Percentiles rank a stretch among this genome's conserved stretches.
Evolutionary conservation across 805 yeast genomes (phyloP).

Genomic region (Suhomyces faveliae): DNA sequence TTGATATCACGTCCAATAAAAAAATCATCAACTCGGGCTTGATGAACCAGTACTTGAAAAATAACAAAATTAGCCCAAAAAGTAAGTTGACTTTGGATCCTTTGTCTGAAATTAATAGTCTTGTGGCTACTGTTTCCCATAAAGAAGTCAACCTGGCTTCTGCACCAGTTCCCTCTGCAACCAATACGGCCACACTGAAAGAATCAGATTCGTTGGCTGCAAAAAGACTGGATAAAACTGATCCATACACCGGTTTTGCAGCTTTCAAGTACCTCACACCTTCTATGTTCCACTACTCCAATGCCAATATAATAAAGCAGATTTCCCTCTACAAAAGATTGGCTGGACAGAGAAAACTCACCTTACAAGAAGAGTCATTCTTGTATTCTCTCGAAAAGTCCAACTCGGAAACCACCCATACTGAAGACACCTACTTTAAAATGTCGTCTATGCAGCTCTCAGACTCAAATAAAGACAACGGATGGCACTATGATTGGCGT

Average conservation of each 20-base stretch:
- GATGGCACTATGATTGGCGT: slow-evolving; percentile 60
- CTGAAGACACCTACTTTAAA: slow-evolving; percentile 19
- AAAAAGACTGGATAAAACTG: background rate
- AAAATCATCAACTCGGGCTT: slow-evolving; percentile 35
- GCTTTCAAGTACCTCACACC: background rate
- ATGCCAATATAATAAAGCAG: background rate
- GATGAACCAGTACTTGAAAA: slow-evolving; percentile 27
- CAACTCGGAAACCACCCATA: slow-evolving; percentile 20
- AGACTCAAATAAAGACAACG: slow-evolving; percentile 27
- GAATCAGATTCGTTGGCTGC: too few relatives aligned
- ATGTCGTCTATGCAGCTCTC: slow-evolving; percentile 39
- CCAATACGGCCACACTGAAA: too few relatives aligned
- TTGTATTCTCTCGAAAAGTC: slow-evolving; percentile 1
- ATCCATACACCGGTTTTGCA: background rate
- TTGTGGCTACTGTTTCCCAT: background rate
- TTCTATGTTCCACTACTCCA: slow-evolving; percentile 3
- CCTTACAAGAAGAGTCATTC: background rate
- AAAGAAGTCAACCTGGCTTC: background rate
- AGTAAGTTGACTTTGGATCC: slow-evolving; percentile 20
- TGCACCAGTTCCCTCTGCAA: background rate
- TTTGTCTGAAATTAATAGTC: slow-evolving; percentile 9
- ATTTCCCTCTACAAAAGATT: slow-evolving; percentile 1
- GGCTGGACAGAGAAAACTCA: background rate
- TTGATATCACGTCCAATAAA: slow-evolving; percentile 10
- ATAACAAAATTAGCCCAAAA: slow-evolving; percentile 9